Evolutionary conservation across 495 filamentous ascomycete species (phyloP).

Genomic region (Xylona heveae): DNA sequence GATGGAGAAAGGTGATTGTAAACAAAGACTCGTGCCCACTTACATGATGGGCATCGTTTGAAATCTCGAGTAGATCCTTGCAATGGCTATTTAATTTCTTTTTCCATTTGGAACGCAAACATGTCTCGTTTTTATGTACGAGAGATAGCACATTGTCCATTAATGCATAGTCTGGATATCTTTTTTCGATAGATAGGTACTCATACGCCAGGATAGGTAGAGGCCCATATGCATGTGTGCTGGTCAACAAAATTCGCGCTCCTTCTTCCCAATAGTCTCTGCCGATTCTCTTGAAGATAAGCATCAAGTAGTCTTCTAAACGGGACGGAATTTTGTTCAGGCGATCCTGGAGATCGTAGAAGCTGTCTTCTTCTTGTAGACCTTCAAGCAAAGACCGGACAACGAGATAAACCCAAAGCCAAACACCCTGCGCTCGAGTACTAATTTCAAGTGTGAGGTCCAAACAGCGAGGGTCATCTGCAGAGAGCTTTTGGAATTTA

Average conservation of each 20-base stretch:
- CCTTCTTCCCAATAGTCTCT: not conserved
- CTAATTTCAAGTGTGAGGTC: slow-evolving; percentile 12
- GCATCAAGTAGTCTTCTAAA: not conserved
- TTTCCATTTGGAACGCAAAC: too few species aligned
- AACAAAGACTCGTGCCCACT: not conserved
- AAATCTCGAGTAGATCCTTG: slow-evolving; percentile 2
- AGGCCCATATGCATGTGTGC: too few species aligned
- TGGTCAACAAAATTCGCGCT: not conserved
- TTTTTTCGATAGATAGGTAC: too few species aligned
- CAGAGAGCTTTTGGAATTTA: slow-evolving; percentile 4
- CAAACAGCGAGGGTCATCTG: slow-evolving; percentile 1
- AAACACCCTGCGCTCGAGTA: slow-evolving; percentile 18
- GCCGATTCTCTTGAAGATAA: not conserved
- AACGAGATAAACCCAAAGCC: slow-evolving; percentile 17
- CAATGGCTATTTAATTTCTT: slow-evolving; percentile 2
- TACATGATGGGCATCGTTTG: not conserved
- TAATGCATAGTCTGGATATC: too few species aligned
- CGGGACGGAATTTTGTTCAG: not conserved
- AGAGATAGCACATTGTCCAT: too few species aligned
- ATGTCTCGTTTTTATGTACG: too few species aligned
- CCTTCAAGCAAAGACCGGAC: slow-evolving; percentile 2
- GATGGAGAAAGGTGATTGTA: not conserved
- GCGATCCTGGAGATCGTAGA: slow-evolving; percentile 1
- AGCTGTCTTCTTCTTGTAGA: not conserved
- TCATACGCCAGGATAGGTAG: too few species aligned